These are phyloP conservation scores for Macrolepiota fuliginosa DNA, from an alignment of 768 basidiomycete species.

Conservation along the genomic window DNA sequence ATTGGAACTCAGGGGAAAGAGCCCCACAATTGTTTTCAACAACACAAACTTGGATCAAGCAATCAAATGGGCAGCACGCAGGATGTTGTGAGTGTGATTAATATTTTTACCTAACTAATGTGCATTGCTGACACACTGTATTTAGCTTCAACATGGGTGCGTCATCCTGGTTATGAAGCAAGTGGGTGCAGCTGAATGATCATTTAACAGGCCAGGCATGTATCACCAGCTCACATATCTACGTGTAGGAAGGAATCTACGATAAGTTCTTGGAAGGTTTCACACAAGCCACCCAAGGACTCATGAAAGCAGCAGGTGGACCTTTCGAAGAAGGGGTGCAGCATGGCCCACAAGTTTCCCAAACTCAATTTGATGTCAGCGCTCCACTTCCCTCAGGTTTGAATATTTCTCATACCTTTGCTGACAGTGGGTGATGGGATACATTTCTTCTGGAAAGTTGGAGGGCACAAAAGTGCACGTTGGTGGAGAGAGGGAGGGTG, in stretches of 20 bases:
- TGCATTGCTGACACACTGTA: too few relatives aligned
- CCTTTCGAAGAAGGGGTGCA: conserved; percentile 58
- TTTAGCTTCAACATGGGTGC: conserved; percentile 5
- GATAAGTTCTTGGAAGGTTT: conserved; percentile 73
- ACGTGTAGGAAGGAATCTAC: conserved; percentile 78
- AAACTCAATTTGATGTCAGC: conserved; percentile 49
- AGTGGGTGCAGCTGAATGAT: background rate
- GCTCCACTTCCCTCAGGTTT: background rate
- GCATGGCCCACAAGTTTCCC: conserved; percentile 79
- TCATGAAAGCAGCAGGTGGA: conserved; percentile 57
- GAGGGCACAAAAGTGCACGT: conserved; percentile 15
- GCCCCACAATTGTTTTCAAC: conserved; percentile 61
- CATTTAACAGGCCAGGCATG: conserved; percentile 54
- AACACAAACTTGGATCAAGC: conserved; percentile 65
- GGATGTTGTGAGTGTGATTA: conserved; percentile 72
- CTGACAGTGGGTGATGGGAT: conserved; percentile 15
- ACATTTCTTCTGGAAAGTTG: conserved; percentile 44
- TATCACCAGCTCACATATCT: conserved; percentile 83
- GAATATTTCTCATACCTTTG: background rate
- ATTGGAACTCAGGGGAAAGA: conserved; percentile 75
- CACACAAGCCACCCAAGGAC: conserved; percentile 44
- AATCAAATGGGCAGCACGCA: conserved; percentile 61
- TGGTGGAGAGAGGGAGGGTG: conserved; percentile 15
- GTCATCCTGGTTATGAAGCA: background rate
- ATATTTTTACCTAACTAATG: background rate